A percentile compares a stretch with the other conserved stretches of the same genome.
These are phyloP conservation scores for Trypanosoma brucei DNA, from an alignment of 208 protist species.

Conservation along the genomic window DNA sequence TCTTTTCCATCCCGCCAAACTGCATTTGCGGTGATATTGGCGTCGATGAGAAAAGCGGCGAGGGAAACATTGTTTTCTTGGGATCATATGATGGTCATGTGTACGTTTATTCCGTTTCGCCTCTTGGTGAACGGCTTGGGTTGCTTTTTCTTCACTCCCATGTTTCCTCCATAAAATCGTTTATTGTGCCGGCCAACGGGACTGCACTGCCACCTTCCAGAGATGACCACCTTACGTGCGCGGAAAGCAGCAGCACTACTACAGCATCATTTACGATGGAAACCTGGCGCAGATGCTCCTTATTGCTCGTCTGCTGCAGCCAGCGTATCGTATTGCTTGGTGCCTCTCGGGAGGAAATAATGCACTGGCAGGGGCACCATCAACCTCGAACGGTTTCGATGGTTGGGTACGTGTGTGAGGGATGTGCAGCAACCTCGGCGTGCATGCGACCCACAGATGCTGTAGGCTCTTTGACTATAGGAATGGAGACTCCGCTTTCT, in stretches of 20 bases:
- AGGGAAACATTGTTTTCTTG: conserved; percentile 48
- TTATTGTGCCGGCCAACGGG: conserved; percentile 32
- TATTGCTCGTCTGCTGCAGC: conserved; percentile 12
- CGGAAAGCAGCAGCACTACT: neutral
- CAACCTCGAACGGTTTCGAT: neutral
- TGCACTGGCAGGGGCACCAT: conserved; percentile 1
- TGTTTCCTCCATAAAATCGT: conserved; percentile 67
- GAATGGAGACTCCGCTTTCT: neutral
- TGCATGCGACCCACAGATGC: no score
- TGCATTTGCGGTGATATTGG: conserved; percentile 67
- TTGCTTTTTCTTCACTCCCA: conserved; percentile 73
- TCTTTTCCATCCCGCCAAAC: conserved; percentile 80
- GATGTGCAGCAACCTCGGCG: no score
- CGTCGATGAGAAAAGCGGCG: conserved; percentile 21
- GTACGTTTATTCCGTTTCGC: conserved; percentile 66
- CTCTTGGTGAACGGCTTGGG: conserved; percentile 45
- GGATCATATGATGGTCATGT: conserved; percentile 74
- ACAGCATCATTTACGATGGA: neutral
- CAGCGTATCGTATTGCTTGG: conserved; percentile 13
- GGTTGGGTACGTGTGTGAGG: neutral
- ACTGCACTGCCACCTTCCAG: conserved; percentile 3
- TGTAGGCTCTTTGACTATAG: neutral
- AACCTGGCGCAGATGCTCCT: neutral
- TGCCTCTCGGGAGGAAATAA: conserved; percentile 11
- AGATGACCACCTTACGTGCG: neutral